Evolutionary conservation across 805 yeast genomes (phyloP).

Genomic region (Lipomyces mesembrius): DNA sequence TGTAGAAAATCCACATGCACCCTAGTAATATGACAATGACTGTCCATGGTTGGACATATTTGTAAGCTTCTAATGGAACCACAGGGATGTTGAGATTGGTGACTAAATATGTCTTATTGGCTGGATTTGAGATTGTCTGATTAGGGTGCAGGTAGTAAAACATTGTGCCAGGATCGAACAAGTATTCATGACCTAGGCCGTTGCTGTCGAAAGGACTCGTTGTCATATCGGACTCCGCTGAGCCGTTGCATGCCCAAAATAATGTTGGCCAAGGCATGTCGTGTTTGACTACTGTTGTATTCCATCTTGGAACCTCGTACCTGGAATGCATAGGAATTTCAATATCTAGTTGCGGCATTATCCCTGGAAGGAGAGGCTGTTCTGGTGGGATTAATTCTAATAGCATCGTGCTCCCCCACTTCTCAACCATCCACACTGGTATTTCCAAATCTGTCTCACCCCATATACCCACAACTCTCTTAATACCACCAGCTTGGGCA

Average conservation of each 20-base stretch:
- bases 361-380: slow-evolving; percentile 22
- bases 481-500: slow-evolving; percentile 33
- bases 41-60: slow-evolving; percentile 48
- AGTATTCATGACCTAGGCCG: slow-evolving; percentile 52
- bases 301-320: slow-evolving; percentile 51
- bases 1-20: slow-evolving; percentile 35
- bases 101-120: slow-evolving; percentile 29
- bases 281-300: slow-evolving; percentile 36
- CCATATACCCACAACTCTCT: slow-evolving; percentile 45
- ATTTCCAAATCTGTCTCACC: slow-evolving; percentile 64
- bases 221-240: slow-evolving; percentile 40
- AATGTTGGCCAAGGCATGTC: slow-evolving; percentile 50
- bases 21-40: slow-evolving; percentile 43
- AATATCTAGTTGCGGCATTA: slow-evolving; percentile 39
- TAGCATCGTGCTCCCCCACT: slow-evolving; percentile 56
- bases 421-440: slow-evolving; percentile 54
- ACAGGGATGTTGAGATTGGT: slow-evolving; percentile 51
- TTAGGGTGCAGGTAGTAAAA: slow-evolving; percentile 48
- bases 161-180: slow-evolving; percentile 53
- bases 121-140: slow-evolving; percentile 20
- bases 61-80: slow-evolving; percentile 46
- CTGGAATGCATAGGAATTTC: slow-evolving; percentile 58
- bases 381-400: slow-evolving; percentile 45
- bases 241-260: slow-evolving; percentile 58
- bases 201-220: slow-evolving; percentile 50